These are phyloP conservation scores for Colletotrichum neosansevieriae DNA, from an alignment of 2,329 filamentous ascomycete species.

Conservation along the genomic window DNA sequence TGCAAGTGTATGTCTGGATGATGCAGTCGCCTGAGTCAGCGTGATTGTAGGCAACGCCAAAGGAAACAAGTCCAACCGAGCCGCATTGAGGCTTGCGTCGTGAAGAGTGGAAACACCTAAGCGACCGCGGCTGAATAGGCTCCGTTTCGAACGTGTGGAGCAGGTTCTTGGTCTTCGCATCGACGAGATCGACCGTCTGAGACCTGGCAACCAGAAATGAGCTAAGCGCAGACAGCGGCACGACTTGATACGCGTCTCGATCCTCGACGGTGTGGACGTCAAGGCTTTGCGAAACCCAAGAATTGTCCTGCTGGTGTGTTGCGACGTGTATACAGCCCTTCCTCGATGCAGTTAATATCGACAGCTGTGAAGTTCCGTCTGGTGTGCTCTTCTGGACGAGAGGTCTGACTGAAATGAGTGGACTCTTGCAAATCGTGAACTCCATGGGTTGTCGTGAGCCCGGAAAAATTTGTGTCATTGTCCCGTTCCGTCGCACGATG, in stretches of 20 bases:
- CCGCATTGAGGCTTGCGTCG: conserved; percentile 65
- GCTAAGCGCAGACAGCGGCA: conserved; percentile 69
- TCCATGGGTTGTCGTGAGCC: conserved; percentile 57
- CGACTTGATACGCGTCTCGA: conserved; percentile 65
- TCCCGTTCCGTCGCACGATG: conserved; percentile 73
- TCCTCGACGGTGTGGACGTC: conserved; percentile 53
- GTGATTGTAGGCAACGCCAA: conserved; percentile 75
- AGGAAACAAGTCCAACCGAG: conserved; percentile 67
- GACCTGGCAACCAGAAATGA: conserved; percentile 71
- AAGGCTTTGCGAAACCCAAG: conserved; percentile 65
- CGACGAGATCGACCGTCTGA: conserved; percentile 69
- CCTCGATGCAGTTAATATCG: conserved; percentile 62
- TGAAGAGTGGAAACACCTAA: conserved; percentile 70
- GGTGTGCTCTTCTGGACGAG: conserved; percentile 60
- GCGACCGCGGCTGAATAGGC: conserved; percentile 67
- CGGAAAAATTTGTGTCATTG: conserved; percentile 68
- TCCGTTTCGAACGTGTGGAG: conserved; percentile 74
- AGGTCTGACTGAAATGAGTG: conserved; percentile 62
- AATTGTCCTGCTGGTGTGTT: conserved; percentile 49
- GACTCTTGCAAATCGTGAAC: conserved; percentile 63
- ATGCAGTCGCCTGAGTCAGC: conserved; percentile 71
- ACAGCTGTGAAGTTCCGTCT: conserved; percentile 8
- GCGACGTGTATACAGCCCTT: conserved; percentile 64
- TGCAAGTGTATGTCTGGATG: conserved; percentile 72
- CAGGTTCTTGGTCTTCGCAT: conserved; percentile 57